A percentile compares a stretch with the other conserved stretches of the same genome.
phyloP scores from a whole-genome alignment of 2,329 filamentous ascomycete genomes.

The Cladophialophora bantiana region DNA sequence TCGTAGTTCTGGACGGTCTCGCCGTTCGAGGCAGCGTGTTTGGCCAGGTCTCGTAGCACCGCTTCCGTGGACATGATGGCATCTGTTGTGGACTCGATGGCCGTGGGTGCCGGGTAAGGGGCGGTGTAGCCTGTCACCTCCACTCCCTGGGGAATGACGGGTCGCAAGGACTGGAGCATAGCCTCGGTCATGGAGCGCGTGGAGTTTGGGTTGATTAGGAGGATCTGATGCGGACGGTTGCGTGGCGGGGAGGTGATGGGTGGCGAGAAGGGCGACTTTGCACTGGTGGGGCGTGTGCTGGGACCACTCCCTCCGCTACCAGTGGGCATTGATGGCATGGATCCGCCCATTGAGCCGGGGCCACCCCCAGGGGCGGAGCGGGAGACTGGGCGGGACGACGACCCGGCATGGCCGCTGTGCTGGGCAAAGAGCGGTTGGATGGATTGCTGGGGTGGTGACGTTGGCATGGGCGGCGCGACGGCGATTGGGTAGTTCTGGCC shows the following conservation, averaged over 20 bases:
- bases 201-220: constrained; percentile 59
- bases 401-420: constrained; percentile 32
- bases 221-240: constrained; percentile 44
- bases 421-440: constrained; percentile 38
- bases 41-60: constrained; percentile 54
- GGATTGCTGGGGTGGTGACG: constrained; percentile 30
- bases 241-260: constrained; percentile 38
- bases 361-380: constrained; percentile 21
- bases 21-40: constrained; percentile 48
- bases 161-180: constrained; percentile 53
- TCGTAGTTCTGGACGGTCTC: constrained; percentile 49
- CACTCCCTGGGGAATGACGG: constrained; percentile 57
- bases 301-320: constrained; percentile 24
- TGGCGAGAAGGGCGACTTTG: constrained; percentile 39
- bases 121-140: constrained; percentile 60
- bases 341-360: constrained; percentile 7
- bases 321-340: constrained; percentile 26
- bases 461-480: constrained; percentile 33
- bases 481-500: constrained; percentile 38
- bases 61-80: constrained; percentile 59
- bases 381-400: constrained; percentile 36
- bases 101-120: constrained; percentile 57
- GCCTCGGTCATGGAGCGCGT: constrained; percentile 57
- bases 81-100: constrained; percentile 60
- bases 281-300: constrained; percentile 32